These are phyloP conservation scores for Vicia faba DNA, from an alignment of 306 rosid species.

Conservation along the genomic window DNA sequence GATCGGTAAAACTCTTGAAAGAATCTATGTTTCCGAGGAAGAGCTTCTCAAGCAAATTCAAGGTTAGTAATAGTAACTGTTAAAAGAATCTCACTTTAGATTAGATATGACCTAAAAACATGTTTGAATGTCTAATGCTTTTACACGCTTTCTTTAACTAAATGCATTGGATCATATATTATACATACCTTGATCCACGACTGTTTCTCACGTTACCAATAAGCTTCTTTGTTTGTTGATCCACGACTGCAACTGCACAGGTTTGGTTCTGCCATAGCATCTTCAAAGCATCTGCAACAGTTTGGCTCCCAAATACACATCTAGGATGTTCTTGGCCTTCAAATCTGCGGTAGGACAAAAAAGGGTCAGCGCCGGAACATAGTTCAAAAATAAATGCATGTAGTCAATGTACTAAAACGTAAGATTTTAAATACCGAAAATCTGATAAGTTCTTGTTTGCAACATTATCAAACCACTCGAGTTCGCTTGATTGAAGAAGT, in stretches of 20 bases:
- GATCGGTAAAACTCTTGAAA: slow-evolving; percentile 54
- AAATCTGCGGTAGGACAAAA: slow-evolving; percentile 44
- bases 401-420: background rate
- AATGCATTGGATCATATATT: background rate
- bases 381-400: background rate
- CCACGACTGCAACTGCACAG: slow-evolving; percentile 52
- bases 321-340: slow-evolving; percentile 52
- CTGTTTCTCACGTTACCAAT: slow-evolving; percentile 59
- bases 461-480: slow-evolving; percentile 63
- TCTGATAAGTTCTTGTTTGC: slow-evolving; percentile 55
- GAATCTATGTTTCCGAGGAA: slow-evolving; percentile 44
- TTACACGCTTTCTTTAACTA: background rate
- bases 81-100: too few relatives aligned
- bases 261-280: slow-evolving; percentile 47
- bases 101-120: too few relatives aligned
- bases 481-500: slow-evolving; percentile 68
- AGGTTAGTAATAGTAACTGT: slow-evolving; percentile 27
- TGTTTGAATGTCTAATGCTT: background rate
- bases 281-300: slow-evolving; percentile 56
- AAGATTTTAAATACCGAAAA: slow-evolving; percentile 48
- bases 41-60: slow-evolving; percentile 44
- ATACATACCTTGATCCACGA: background rate
- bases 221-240: slow-evolving; percentile 50
- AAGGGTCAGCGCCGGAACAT: slow-evolving; percentile 19
- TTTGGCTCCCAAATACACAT: slow-evolving; percentile 58